phyloP scores from a whole-genome alignment of 306 rosid genomes.

The Quercus rubra region DNA sequence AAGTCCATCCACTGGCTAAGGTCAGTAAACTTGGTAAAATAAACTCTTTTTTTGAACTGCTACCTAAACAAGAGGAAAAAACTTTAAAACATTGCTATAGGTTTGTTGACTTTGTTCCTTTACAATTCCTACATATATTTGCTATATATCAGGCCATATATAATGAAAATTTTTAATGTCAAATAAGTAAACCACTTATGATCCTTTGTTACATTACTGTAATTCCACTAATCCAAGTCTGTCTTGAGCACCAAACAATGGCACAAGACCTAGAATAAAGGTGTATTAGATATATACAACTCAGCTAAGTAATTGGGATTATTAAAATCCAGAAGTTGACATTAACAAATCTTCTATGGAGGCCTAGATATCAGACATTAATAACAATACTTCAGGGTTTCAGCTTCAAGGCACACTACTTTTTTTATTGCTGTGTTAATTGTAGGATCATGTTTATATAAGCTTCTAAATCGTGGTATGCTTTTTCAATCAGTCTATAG shows the following conservation, averaged over 20 bases:
- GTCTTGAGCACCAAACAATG: background rate
- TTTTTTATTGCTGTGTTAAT: background rate
- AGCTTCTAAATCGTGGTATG: background rate
- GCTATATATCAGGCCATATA: background rate
- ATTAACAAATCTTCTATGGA: background rate
- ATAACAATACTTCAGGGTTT: background rate
- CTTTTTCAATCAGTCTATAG: conserved; percentile 30
- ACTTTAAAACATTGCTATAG: background rate
- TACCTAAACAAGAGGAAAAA: background rate
- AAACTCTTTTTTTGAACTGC: background rate
- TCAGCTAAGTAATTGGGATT: background rate
- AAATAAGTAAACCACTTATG: background rate
- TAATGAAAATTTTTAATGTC: background rate
- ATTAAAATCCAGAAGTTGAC: background rate
- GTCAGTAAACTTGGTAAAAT: conserved; percentile 13
- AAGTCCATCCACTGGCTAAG: conserved; percentile 50
- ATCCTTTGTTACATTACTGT: background rate
- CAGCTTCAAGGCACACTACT: background rate
- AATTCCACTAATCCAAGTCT: background rate
- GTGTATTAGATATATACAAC: background rate
- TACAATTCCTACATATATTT: background rate
- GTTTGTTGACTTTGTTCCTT: no score
- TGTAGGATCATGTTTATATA: background rate
- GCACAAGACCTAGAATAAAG: background rate
- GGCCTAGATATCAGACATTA: background rate